Conservation (phyloP, 495 filamentous ascomycete genomes). For the Darksidea phi region DNA sequence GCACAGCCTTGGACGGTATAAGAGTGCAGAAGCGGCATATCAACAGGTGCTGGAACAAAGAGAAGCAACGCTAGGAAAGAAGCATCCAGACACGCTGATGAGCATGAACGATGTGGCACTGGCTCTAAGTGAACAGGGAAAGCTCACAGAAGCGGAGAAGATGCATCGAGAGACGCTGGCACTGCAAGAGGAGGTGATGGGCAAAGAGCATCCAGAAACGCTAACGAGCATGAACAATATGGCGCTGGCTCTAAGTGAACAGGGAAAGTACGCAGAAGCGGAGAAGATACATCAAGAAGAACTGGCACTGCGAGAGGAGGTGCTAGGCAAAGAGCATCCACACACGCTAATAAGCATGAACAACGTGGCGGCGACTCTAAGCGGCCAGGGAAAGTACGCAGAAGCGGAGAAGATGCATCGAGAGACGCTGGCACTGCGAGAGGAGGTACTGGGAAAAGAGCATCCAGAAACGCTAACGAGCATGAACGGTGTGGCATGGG, state of each 20-base stretch:
- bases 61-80: slow-evolving; percentile 7
- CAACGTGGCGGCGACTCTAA: neutral
- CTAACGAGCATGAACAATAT: no score
- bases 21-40: neutral
- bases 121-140: neutral
- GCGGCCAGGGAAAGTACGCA: slow-evolving; percentile 1
- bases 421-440: no score
- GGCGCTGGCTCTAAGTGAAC: no score
- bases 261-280: slow-evolving; percentile 4
- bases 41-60: neutral
- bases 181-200: neutral
- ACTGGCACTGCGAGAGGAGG: slow-evolving; percentile 1
- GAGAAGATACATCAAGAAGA: slow-evolving; percentile 15
- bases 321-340: slow-evolving; percentile 11
- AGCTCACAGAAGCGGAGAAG: neutral
- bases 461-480: neutral
- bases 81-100: slow-evolving; percentile 9
- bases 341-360: slow-evolving; percentile 3
- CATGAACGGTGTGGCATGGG: no score
- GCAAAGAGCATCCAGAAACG: neutral
- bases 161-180: slow-evolving; percentile 5
- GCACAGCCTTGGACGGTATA: slow-evolving; percentile 12
- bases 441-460: neutral
- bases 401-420: neutral
- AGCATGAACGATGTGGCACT: slow-evolving; percentile 4